Conservation (phyloP, 2,329 filamentous ascomycete species). For the Xylariaceae sp. region DNA sequence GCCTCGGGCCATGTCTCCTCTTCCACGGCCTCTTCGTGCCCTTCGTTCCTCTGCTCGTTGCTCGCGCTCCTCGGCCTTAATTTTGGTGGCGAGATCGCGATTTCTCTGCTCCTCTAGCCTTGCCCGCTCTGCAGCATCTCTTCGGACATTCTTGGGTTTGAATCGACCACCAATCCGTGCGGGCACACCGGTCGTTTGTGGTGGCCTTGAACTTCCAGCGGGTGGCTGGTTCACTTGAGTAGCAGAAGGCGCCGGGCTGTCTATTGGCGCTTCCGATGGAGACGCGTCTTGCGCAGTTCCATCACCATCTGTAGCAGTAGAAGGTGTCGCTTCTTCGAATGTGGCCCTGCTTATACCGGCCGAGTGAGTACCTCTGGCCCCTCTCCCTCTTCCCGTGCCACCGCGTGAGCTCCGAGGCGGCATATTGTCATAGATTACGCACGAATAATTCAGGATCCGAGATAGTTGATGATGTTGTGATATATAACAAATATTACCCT, state of each 20-base stretch:
- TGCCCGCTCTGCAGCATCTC: conserved; percentile 55
- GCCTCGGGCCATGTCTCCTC: conserved; percentile 38
- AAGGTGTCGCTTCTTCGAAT: conserved; percentile 11
- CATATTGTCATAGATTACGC: conserved; percentile 26
- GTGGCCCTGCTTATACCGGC: conserved; percentile 17
- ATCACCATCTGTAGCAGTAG: conserved; percentile 9
- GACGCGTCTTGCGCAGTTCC: conserved; percentile 2
- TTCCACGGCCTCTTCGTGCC: conserved; percentile 41
- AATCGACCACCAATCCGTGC: conserved; percentile 46
- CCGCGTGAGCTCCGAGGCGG: conserved; percentile 27
- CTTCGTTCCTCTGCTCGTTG: conserved; percentile 38
- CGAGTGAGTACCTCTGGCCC: conserved; percentile 25
- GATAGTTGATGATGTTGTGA: background rate
- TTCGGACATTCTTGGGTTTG: conserved; percentile 51
- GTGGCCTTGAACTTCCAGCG: conserved; percentile 26
- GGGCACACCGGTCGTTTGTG: conserved; percentile 40
- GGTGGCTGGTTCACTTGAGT: conserved; percentile 12
- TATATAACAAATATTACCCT: too few relatives aligned
- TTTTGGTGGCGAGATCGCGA: conserved; percentile 33
- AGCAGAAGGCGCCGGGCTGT: conserved; percentile 5
- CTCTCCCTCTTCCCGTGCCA: conserved; percentile 20
- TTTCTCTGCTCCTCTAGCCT: conserved; percentile 45
- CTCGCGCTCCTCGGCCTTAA: conserved; percentile 39
- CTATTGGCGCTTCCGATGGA: conserved; percentile 1
- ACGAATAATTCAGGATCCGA: background rate